Evolutionary conservation across 768 basidiomycete genomes (phyloP).

Genomic region (Pleurotus djamor): DNA sequence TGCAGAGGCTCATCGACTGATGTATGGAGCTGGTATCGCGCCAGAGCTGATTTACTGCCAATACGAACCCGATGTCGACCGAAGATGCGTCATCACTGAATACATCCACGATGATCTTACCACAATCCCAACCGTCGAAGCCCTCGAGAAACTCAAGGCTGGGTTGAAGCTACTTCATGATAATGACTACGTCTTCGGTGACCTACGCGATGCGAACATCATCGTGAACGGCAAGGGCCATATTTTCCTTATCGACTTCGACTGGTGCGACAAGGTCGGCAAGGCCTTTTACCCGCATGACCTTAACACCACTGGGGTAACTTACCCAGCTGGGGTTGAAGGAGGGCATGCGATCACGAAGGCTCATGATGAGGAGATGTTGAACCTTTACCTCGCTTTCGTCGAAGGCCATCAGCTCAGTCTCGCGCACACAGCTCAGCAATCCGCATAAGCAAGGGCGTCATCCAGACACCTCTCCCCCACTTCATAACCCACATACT

Average conservation of each 20-base stretch:
- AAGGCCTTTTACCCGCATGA: not conserved
- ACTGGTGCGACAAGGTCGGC: not conserved
- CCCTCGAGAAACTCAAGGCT: not conserved
- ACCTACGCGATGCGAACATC: slow-evolving; percentile 1
- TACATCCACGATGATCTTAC: not conserved
- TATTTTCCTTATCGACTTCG: not conserved
- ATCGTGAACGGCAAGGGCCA: not conserved
- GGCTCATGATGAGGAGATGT: too few relatives aligned
- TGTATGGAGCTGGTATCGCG: not conserved
- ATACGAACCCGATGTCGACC: not conserved
- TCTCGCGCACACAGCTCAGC: too few relatives aligned
- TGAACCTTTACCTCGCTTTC: too few relatives aligned
- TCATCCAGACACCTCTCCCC: too few relatives aligned
- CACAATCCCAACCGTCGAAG: not conserved
- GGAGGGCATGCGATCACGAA: too few relatives aligned
- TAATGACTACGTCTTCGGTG: not conserved
- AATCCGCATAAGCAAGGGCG: too few relatives aligned
- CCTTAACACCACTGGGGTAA: not conserved
- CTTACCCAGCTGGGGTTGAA: too few relatives aligned
- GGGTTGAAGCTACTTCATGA: not conserved
- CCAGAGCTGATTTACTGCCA: not conserved
- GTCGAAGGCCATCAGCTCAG: too few relatives aligned
- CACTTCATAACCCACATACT: too few relatives aligned
- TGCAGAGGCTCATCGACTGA: not conserved
- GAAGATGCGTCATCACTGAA: slow-evolving; percentile 1